A percentile compares a stretch with the other conserved stretches of the same genome.
Evolutionary conservation across 805 yeast species (phyloP).

Genomic region (Zygotorulaspora sp.): DNA sequence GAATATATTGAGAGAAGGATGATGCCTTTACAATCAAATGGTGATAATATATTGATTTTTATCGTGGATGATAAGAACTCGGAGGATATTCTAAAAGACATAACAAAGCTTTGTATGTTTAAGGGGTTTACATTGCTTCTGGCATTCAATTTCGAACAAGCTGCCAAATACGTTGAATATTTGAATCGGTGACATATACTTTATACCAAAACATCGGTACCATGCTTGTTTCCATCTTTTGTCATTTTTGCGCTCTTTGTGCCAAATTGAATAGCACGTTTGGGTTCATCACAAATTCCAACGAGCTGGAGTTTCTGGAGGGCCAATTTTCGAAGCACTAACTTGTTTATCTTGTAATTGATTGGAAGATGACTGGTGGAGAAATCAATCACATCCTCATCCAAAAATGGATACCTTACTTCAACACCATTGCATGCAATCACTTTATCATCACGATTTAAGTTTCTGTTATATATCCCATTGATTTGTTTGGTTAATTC

Average conservation of each 20-base stretch:
- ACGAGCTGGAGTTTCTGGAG: slow-evolving; percentile 39
- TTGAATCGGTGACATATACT: slow-evolving; percentile 21
- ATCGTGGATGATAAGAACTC: slow-evolving; percentile 63
- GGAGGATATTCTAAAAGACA: slow-evolving; percentile 41
- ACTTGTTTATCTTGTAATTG: slow-evolving; percentile 47
- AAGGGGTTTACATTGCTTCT: slow-evolving; percentile 40
- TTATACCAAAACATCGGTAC: slow-evolving; percentile 51
- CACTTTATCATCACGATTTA: slow-evolving; percentile 90
- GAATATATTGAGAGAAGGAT: slow-evolving; percentile 64
- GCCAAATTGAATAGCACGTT: slow-evolving; percentile 96
- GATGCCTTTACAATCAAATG: slow-evolving; percentile 38
- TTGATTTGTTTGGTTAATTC: slow-evolving; percentile 70
- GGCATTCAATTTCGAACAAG: slow-evolving; percentile 49
- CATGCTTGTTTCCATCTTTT: slow-evolving; percentile 71
- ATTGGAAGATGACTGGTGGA: slow-evolving; percentile 49
- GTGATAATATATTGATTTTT: slow-evolving; percentile 51
- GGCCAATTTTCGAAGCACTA: slow-evolving; percentile 61
- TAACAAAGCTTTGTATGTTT: slow-evolving; percentile 40
- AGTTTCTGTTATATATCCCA: slow-evolving; percentile 70
- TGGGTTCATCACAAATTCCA: slow-evolving; percentile 67
- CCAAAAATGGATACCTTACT: slow-evolving; percentile 80
- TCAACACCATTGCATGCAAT: slow-evolving; percentile 85
- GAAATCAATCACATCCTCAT: slow-evolving; percentile 51
- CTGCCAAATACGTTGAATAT: slow-evolving; percentile 42
- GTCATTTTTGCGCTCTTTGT: slow-evolving; percentile 90